Conservation (phyloP, 2,329 filamentous ascomycete genomes). For the Colletotrichum filicis region DNA sequence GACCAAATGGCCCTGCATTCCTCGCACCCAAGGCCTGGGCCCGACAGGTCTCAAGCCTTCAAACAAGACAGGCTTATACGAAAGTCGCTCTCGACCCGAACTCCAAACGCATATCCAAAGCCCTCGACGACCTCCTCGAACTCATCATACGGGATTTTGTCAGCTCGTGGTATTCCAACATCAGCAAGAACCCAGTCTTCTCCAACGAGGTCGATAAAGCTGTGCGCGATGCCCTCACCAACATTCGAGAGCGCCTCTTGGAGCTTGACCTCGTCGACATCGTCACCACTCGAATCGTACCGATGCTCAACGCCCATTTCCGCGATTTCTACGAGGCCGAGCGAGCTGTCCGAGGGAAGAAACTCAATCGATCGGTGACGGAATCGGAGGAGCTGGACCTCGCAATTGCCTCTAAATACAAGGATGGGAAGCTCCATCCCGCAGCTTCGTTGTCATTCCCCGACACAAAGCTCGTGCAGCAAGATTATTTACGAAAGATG, state of each 20-base stretch:
- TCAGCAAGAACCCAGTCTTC: slow-evolving; percentile 84
- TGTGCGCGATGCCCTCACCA: slow-evolving; percentile 77
- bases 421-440: slow-evolving; percentile 86
- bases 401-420: slow-evolving; percentile 95
- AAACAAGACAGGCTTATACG: slow-evolving; percentile 73
- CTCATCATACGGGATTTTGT: slow-evolving; percentile 87
- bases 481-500: slow-evolving; percentile 87
- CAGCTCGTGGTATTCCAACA: slow-evolving; percentile 86
- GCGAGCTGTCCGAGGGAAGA: slow-evolving; percentile 83
- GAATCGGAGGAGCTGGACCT: slow-evolving; percentile 96
- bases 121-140: slow-evolving; percentile 81
- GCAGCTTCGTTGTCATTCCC: slow-evolving; percentile 86
- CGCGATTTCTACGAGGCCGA: slow-evolving; percentile 93
- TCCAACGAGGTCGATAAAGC: slow-evolving; percentile 86
- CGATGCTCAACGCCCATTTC: slow-evolving; percentile 88
- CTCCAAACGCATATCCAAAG: slow-evolving; percentile 81
- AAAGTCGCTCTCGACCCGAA: slow-evolving; percentile 78
- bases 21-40: slow-evolving; percentile 73
- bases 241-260: slow-evolving; percentile 77
- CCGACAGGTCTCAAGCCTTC: slow-evolving; percentile 74
- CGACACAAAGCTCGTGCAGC: slow-evolving; percentile 85
- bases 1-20: slow-evolving; percentile 66
- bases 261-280: slow-evolving; percentile 86
- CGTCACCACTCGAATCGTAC: slow-evolving; percentile 83
- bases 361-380: slow-evolving; percentile 89